Conservation (phyloP, 1,284 basidiomycete species). For the Porogramme epimiltina region DNA sequence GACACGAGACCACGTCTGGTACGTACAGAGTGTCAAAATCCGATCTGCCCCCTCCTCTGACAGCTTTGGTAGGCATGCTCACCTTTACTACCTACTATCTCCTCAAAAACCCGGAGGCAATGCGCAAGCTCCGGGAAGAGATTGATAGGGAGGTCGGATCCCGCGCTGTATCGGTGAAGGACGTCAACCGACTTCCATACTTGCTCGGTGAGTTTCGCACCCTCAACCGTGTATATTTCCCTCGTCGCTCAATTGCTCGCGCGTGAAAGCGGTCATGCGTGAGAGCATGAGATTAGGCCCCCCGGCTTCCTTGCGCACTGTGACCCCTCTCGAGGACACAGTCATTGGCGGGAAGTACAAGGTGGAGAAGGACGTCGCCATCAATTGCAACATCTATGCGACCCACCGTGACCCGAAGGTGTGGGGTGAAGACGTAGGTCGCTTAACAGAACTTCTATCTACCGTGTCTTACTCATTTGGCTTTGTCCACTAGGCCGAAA, state of each 20-base stretch:
- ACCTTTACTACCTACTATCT: constrained; percentile 45
- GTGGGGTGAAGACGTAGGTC: constrained; percentile 54
- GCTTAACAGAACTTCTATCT: too few species aligned
- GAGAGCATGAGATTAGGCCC: constrained; percentile 48
- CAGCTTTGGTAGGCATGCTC: constrained; percentile 39
- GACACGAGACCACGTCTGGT: constrained; percentile 51
- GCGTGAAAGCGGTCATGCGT: constrained; percentile 49
- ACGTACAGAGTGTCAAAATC: background rate
- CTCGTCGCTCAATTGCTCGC: background rate
- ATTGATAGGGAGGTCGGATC: constrained; percentile 46
- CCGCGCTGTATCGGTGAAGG: constrained; percentile 38
- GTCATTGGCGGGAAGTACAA: constrained; percentile 40
- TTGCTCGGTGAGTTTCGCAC: constrained; percentile 33
- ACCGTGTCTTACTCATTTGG: too few species aligned
- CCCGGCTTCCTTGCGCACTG: constrained; percentile 38
- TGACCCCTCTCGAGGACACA: constrained; percentile 38
- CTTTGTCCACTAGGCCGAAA: too few species aligned
- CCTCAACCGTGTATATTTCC: background rate
- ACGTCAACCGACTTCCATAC: constrained; percentile 46
- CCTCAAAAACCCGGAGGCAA: constrained; percentile 43
- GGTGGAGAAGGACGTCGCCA: constrained; percentile 35
- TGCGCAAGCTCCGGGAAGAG: constrained; percentile 48
- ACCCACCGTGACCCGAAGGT: constrained; percentile 47
- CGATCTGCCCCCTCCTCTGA: too few species aligned
- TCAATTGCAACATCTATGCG: constrained; percentile 35